Evolutionary conservation across 805 yeast species (phyloP).

Genomic region (Maudiozyma barnettii): DNA sequence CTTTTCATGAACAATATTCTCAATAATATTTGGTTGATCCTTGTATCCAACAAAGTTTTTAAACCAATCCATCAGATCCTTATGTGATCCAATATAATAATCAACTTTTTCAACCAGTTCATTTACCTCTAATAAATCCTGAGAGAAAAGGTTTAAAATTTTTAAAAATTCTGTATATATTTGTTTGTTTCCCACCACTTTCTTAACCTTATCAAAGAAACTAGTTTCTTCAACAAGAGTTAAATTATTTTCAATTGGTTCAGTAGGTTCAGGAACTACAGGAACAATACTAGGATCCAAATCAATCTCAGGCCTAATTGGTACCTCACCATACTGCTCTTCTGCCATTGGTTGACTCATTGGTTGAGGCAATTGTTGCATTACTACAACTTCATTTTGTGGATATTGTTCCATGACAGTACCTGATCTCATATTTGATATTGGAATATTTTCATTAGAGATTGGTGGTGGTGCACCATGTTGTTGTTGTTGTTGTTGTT

Average conservation of each 20-base stretch:
- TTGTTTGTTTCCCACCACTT: conserved; percentile 78
- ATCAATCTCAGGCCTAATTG: conserved; percentile 34
- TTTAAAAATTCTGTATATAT: conserved; percentile 89
- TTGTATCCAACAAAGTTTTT: conserved; percentile 83
- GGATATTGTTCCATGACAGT: conserved; percentile 1
- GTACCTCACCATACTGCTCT: conserved; percentile 12
- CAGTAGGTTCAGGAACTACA: conserved; percentile 77
- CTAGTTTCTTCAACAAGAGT: conserved; percentile 74
- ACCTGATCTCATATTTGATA: conserved; percentile 29
- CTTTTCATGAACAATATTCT: conserved; percentile 76
- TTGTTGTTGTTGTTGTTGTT: conserved; percentile 4
- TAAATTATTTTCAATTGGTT: conserved; percentile 43
- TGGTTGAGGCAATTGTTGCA: conserved; percentile 15
- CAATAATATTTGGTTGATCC: conserved; percentile 77
- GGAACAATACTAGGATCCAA: conserved; percentile 66
- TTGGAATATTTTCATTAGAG: conserved; percentile 25
- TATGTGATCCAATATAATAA: conserved; percentile 71
- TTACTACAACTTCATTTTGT: conserved; percentile 13
- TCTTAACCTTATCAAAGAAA: conserved; percentile 88
- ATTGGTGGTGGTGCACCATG: conserved; percentile 5
- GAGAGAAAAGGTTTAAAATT: conserved; percentile 76
- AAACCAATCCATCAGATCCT: conserved; percentile 83
- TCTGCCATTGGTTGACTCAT: conserved; percentile 4
- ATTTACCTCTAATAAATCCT: conserved; percentile 76
- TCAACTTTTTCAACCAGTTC: conserved; percentile 78